Evolutionary conservation across 352 stramenopile species (phyloP), one percentile per base, ranked within the genome.

Genomic region (Phytophthora europaea): DNA sequence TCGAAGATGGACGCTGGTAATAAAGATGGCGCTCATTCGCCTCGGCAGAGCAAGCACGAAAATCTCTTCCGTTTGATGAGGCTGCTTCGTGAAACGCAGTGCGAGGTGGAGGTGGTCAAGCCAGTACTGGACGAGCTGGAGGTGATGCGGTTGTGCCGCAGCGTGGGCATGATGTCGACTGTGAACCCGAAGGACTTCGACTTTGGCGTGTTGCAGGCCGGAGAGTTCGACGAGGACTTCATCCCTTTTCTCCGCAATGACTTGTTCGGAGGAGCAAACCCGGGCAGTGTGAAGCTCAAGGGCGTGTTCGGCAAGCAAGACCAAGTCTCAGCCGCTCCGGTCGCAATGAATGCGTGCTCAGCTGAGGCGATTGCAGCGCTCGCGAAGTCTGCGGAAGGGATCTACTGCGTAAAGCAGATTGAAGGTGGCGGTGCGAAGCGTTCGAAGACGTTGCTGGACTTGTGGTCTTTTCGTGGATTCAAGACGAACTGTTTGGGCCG

Each of bases 171-270:
- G 64, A 53, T 90, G 23, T 45, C 72, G 2, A 58, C 33, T 0
- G 70, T 85, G 48, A 80, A 72, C 18, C 36, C 56, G 1, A 76
- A 73, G 13, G 81, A 89, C 22, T 87, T 87, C 28, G 61, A 80
- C 48, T 61, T 69, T 28, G 65, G 75, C 4, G 12, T 78, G 40
- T 63, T 86, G 20, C 65, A 78, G 4, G 59, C 81, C 0, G 54
- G 43, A 13, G 76, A 88, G 4, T 87, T 89, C 62, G 84, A 92
- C 45, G 74, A 80, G 4, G 84, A 87, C 9, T 77, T 92, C 31
- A 73, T 62, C 13, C 70, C 70, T 2, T 88, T 85, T n/a, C 57
- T 92, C 9, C 76, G 79, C 8, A 45, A 62, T 9, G 72, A 80
- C 4, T 53, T 87, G 36, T 78, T 91, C 7, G 23, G 26, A 1